Percentiles rank a stretch among this genome's conserved stretches.
Conservation (phyloP, 129 eudicot species). For the Rutidosis leptorrhynchoides region DNA sequence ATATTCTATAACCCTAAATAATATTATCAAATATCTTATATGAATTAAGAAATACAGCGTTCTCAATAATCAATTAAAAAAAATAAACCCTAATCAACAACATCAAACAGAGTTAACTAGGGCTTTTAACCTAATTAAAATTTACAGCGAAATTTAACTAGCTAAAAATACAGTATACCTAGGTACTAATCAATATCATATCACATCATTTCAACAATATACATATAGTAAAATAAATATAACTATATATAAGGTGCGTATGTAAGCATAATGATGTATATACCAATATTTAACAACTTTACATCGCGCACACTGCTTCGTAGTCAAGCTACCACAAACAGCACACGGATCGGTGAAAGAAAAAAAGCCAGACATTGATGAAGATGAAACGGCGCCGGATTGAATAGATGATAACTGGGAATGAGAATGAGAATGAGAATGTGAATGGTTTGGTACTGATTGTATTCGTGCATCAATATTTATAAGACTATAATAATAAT, state of each 20-base stretch:
- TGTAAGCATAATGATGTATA: neutral
- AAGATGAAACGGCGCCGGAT: slow-evolving; percentile 8
- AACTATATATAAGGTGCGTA: neutral
- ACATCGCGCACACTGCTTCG: slow-evolving; percentile 63
- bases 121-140: neutral
- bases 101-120: neutral
- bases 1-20: slow-evolving; percentile 4
- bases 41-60: neutral
- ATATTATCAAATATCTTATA: neutral
- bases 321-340: slow-evolving; percentile 53
- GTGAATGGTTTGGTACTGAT: slow-evolving; percentile 41
- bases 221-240: too few relatives aligned
- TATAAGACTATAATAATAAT: neutral
- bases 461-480: slow-evolving; percentile 43
- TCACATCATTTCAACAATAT: too few relatives aligned
- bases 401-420: slow-evolving; percentile 7
- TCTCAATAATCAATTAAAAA: neutral
- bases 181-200: neutral
- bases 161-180: neutral
- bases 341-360: slow-evolving; percentile 37
- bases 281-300: slow-evolving; percentile 76
- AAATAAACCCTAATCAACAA: neutral
- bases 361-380: slow-evolving; percentile 35
- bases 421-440: slow-evolving; percentile 37
- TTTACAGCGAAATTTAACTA: neutral